Evolutionary conservation across 1,284 basidiomycete species (phyloP), one percentile per base, ranked within the genome.

Genomic region (Puccinia hordei): DNA sequence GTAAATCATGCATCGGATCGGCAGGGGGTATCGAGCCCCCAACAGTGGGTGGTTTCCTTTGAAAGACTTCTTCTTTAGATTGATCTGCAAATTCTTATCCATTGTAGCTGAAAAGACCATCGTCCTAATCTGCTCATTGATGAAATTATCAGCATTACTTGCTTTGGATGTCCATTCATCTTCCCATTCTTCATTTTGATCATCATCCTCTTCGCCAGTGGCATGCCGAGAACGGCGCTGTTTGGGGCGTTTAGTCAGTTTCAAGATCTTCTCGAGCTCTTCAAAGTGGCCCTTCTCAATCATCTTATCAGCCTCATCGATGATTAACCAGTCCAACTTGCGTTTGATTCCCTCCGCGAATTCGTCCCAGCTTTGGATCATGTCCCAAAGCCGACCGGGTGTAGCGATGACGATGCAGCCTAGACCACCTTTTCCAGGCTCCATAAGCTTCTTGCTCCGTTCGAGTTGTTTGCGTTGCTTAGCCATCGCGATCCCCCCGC

Each of bases 241-340:
- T 33, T 53, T 51, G 17, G 71, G 53, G 8, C 78, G 41, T 30
- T 66, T 72, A n/a, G 61, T 97, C n/a, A 99, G 88, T 19, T 91
- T 90, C 49, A 99, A 88, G 79, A 99, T 98, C 82, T 91, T 92
- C 83, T 98, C 95, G 83, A 99, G 87, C 87, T 99, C 97, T 17
- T 91, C 92, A 85, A 97, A 99, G 86, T 99, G 96, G 0, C 97
- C 97, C 0, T 92, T 90, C 87, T 99, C 95, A 72, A 99, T 92
- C 96, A 99, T 98, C 27, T 97, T 89, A 86, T 99, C 97, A 13
- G 97, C 97, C 86, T 99, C 97, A 83, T 99, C 97, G n/a, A 99
- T 89, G 5, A 99, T 94, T 15, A 99, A 88, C 86, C 94, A 96
- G 66, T 89, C 89, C 72, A 96, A 87, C 10, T 86, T 85, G 83